phyloP scores from a whole-genome alignment of 176 grass and related monocot species.

The Aegilops speltoides region DNA sequence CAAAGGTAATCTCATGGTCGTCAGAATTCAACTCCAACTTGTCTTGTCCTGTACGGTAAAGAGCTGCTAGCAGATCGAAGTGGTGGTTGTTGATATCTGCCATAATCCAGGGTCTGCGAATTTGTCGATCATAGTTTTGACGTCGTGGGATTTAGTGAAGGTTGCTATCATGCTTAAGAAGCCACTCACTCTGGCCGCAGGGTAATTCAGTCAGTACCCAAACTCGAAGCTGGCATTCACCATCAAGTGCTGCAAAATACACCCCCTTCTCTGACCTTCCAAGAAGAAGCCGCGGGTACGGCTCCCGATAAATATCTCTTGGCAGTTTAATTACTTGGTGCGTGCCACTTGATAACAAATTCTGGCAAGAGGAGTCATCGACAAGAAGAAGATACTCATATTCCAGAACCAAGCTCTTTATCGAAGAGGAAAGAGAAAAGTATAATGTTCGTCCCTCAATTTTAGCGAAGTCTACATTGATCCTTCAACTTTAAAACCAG shows the following conservation, averaged over 20 bases:
- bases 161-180: neutral
- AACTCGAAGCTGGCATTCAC: neutral
- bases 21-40: neutral
- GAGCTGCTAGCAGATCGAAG: neutral
- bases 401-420: no score
- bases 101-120: neutral
- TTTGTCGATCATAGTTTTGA: neutral
- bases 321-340: neutral
- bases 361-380: neutral
- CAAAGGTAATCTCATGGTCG: neutral
- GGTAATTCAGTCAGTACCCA: neutral
- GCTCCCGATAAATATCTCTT: neutral
- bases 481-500: no score
- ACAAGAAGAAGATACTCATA: neutral
- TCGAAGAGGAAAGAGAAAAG: no score
- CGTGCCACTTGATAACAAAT: neutral
- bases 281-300: neutral
- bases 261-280: neutral
- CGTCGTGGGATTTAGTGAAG: neutral
- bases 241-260: neutral
- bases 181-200: neutral
- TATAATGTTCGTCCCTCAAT: no score
- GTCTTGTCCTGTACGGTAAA: neutral
- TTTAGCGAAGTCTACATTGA: no score
- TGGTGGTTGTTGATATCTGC: neutral